These are phyloP conservation scores for Dipteronia dyeriana DNA, from an alignment of 345 rosid genomes.

Conservation along the genomic window DNA sequence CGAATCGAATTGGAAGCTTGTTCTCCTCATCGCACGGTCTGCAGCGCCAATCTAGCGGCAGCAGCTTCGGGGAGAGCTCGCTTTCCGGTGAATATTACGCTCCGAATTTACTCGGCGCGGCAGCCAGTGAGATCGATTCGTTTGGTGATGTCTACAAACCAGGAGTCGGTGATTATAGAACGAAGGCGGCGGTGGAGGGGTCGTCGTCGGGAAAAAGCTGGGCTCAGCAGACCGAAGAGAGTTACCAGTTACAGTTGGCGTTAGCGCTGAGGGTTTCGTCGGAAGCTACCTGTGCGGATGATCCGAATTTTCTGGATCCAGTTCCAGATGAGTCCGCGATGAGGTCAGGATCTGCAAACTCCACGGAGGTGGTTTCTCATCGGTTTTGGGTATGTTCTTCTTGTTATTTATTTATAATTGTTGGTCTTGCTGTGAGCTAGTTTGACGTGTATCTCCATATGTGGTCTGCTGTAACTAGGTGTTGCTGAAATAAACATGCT, in stretches of 20 bases:
- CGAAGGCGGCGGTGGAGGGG: conserved; percentile 38
- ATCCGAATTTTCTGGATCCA: conserved; percentile 94
- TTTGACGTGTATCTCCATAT: neutral
- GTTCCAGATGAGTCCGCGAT: conserved; percentile 69
- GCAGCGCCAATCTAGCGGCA: conserved; percentile 96
- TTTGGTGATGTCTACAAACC: conserved; percentile 52
- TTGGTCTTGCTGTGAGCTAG: conserved; percentile 6
- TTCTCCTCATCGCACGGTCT: conserved; percentile 59
- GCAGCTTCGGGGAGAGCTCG: conserved; percentile 96
- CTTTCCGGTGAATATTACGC: conserved; percentile 84
- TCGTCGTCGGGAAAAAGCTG: conserved; percentile 85
- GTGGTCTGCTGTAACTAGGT: neutral
- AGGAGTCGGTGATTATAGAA: conserved; percentile 49
- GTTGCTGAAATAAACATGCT: neutral
- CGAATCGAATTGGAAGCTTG: conserved; percentile 52
- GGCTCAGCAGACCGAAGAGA: conserved; percentile 99
- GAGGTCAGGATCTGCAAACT: conserved; percentile 49
- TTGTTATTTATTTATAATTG: neutral
- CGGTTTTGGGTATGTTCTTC: conserved; percentile 82
- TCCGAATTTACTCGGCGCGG: conserved; percentile 59
- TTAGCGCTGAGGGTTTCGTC: conserved; percentile 89
- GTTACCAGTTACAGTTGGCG: conserved; percentile 98
- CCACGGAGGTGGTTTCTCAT: conserved; percentile 76
- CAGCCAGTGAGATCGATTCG: conserved; percentile 69
- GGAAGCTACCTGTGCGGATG: conserved; percentile 91